Evolutionary conservation across 495 filamentous ascomycete genomes (phyloP).

Genomic region (Letharia columbiana): DNA sequence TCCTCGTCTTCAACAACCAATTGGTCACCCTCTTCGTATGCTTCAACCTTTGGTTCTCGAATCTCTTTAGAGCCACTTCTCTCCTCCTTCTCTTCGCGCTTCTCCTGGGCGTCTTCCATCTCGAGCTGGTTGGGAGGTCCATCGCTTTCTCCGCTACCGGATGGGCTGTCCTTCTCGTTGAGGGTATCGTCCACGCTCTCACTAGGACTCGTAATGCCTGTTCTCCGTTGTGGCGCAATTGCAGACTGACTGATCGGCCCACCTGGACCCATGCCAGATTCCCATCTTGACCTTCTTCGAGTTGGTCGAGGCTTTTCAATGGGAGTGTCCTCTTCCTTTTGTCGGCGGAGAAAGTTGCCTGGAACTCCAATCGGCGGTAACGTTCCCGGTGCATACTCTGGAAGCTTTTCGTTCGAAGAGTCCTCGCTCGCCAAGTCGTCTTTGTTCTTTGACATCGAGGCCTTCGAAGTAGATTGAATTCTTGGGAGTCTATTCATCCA

Average conservation of each 20-base stretch:
- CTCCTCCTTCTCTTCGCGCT: slow-evolving; percentile 29
- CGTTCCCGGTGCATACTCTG: slow-evolving; percentile 65
- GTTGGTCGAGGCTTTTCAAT: slow-evolving; percentile 51
- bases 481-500: slow-evolving; percentile 95
- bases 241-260: slow-evolving; percentile 88
- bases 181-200: slow-evolving; percentile 35
- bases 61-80: slow-evolving; percentile 28
- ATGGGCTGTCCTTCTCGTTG: slow-evolving; percentile 27
- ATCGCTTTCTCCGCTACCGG: slow-evolving; percentile 17
- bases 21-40: slow-evolving; percentile 75
- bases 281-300: slow-evolving; percentile 60
- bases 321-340: slow-evolving; percentile 65
- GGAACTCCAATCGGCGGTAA: slow-evolving; percentile 69
- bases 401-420: slow-evolving; percentile 51
- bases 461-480: slow-evolving; percentile 71
- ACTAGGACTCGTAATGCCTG: slow-evolving; percentile 28
- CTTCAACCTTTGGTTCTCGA: slow-evolving; percentile 45
- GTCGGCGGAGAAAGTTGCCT: slow-evolving; percentile 73
- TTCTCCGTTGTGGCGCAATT: slow-evolving; percentile 61
- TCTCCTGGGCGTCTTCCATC: slow-evolving; percentile 24
- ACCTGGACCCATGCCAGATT: slow-evolving; percentile 65
- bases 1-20: slow-evolving; percentile 80
- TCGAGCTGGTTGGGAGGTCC: slow-evolving; percentile 24
- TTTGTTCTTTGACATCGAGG: slow-evolving; percentile 72
- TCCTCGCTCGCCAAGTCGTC: slow-evolving; percentile 46